A percentile compares a stretch with the other conserved stretches of the same genome.
These are phyloP conservation scores for Myxozyma melibiosi DNA, from an alignment of 805 yeast genomes.

Conservation along the genomic window DNA sequence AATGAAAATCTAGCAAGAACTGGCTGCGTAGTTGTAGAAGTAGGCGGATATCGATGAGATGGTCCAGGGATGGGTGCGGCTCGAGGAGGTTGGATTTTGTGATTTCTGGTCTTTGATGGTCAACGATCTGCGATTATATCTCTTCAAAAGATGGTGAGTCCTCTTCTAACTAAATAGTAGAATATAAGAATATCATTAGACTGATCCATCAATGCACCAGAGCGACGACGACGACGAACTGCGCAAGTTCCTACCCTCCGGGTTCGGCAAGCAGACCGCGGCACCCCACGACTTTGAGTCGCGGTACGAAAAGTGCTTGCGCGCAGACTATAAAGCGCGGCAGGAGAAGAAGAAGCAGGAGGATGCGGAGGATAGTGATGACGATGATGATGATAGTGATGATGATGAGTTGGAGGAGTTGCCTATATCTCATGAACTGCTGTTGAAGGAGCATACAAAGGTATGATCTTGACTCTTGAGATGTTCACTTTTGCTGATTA, in stretches of 20 bases:
- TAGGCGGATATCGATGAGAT: too few relatives aligned
- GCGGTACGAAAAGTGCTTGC: constrained; percentile 8
- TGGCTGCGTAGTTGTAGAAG: too few relatives aligned
- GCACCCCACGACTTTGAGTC: constrained; percentile 12
- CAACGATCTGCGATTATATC: too few relatives aligned
- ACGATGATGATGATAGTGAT: constrained; percentile 36
- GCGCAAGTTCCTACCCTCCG: constrained; percentile 27
- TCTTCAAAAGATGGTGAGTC: too few relatives aligned
- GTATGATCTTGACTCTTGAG: constrained; percentile 31
- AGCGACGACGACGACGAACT: constrained; percentile 21
- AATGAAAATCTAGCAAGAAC: too few relatives aligned
- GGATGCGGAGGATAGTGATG: constrained; percentile 5
- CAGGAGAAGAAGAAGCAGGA: constrained; percentile 2
- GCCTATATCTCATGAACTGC: constrained; percentile 45
- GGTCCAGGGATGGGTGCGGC: too few relatives aligned
- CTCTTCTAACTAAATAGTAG: too few relatives aligned
- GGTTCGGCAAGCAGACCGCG: constrained; percentile 28
- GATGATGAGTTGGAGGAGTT: constrained; percentile 40
- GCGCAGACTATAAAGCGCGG: constrained; percentile 18
- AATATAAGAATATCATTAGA: too few relatives aligned
- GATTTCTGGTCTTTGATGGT: too few relatives aligned
- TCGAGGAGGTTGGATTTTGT: too few relatives aligned
- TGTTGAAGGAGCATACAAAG: constrained; percentile 34
- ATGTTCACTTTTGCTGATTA: background rate
- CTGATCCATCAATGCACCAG: background rate